Conservation (phyloP, 495 filamentous ascomycete species). For the Lasiosphaeriaceae sp. region DNA sequence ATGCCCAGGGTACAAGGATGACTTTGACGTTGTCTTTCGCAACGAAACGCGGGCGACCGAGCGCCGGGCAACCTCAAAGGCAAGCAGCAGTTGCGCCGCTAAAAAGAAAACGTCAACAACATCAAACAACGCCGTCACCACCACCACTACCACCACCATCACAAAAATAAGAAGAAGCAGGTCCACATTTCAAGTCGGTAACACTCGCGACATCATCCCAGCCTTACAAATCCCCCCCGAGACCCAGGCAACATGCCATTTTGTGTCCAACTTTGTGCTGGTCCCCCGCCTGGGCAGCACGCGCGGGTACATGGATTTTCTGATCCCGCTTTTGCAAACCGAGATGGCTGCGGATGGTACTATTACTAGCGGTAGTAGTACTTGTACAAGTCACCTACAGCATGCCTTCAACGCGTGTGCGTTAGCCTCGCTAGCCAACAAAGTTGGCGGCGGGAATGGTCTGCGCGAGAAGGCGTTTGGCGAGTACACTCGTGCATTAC, state of each 20-base stretch:
- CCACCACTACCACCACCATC: background rate
- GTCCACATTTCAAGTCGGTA: too few species aligned
- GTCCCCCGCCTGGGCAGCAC: constrained; percentile 38
- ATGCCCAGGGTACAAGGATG: constrained; percentile 66
- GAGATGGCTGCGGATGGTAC: constrained; percentile 22
- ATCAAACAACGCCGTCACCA: background rate
- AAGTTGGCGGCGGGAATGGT: constrained; percentile 24
- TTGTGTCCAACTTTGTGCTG: constrained; percentile 55
- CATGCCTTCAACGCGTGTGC: constrained; percentile 60
- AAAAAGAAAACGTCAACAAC: background rate
- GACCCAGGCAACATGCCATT: constrained; percentile 47
- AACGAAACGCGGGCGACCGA: constrained; percentile 62
- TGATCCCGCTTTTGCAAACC: constrained; percentile 50
- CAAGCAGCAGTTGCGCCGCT: too few species aligned
- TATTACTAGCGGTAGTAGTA: too few species aligned
- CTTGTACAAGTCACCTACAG: constrained; percentile 50
- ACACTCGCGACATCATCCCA: background rate
- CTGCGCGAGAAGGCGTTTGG: constrained; percentile 34
- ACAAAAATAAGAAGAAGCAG: background rate
- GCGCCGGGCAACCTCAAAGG: constrained; percentile 42
- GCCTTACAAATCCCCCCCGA: background rate
- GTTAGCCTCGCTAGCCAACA: constrained; percentile 49
- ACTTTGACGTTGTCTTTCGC: constrained; percentile 65
- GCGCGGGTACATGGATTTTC: constrained; percentile 53
- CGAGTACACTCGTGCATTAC: constrained; percentile 50